These are phyloP conservation scores for Coemansia asiatica DNA, from an alignment of 192 early-diverging fungal genomes.

Conservation along the genomic window DNA sequence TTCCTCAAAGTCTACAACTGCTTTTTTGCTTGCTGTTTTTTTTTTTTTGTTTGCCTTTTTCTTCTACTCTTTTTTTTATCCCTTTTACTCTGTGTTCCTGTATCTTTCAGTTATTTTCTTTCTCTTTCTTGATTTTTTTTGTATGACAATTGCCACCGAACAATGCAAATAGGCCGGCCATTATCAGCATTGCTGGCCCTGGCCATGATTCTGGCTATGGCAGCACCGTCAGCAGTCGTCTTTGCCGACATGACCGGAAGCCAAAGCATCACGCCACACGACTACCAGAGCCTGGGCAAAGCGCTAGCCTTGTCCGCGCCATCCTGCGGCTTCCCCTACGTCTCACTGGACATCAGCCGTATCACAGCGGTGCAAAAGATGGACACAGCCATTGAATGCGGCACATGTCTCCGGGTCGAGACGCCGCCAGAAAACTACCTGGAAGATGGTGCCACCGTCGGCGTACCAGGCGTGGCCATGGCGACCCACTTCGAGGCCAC, in stretches of 20 bases:
- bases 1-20: too few relatives aligned
- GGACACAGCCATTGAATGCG: conserved; percentile 41
- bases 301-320: conserved; percentile 53
- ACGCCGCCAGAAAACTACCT: conserved; percentile 32
- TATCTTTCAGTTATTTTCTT: not conserved
- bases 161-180: not conserved
- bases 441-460: conserved; percentile 24
- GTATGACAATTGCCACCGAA: too few relatives aligned
- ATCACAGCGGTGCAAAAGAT: conserved; percentile 57
- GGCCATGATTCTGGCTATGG: not conserved
- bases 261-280: conserved; percentile 52
- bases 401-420: conserved; percentile 54
- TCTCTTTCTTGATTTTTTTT: not conserved
- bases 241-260: conserved; percentile 34
- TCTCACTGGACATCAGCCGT: conserved; percentile 51
- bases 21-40: too few relatives aligned
- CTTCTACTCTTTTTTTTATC: too few relatives aligned
- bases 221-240: not conserved
- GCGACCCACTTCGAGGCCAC: conserved; percentile 40
- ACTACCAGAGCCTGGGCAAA: conserved; percentile 49
- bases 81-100: too few relatives aligned
- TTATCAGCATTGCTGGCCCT: not conserved
- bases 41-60: too few relatives aligned
- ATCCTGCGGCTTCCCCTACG: conserved; percentile 57
- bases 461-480: conserved; percentile 36